phyloP scores from a whole-genome alignment of 805 yeast genomes.

The Vanderwaltozyma tropicalis region DNA sequence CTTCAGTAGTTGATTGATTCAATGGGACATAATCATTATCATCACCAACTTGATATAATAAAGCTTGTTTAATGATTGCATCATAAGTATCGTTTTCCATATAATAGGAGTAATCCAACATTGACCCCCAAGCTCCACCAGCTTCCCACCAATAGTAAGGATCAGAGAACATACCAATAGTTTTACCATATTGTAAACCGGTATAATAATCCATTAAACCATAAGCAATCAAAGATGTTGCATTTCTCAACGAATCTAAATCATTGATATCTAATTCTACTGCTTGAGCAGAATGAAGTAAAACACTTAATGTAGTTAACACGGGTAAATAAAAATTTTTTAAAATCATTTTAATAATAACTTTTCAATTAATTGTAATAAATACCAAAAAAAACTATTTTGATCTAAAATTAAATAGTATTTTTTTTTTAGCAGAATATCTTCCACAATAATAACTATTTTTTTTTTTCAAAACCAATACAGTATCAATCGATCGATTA shows the following conservation, averaged over 20 bases:
- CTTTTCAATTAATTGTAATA: not conserved
- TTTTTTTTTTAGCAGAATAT: too few relatives aligned
- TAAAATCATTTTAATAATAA: not conserved
- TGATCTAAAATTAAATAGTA: too few relatives aligned
- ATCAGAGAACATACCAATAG: constrained; percentile 73
- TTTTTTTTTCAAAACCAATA: too few relatives aligned
- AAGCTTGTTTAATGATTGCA: constrained; percentile 45
- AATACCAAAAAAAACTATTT: not conserved
- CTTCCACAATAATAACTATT: too few relatives aligned
- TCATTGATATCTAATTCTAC: constrained; percentile 23
- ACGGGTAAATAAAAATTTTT: not conserved
- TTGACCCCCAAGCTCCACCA: constrained; percentile 87
- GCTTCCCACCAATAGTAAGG: constrained; percentile 99
- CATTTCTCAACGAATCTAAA: constrained; percentile 31
- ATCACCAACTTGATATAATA: constrained; percentile 64
- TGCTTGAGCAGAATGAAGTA: constrained; percentile 4
- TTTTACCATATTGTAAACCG: constrained; percentile 58
- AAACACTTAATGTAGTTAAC: not conserved
- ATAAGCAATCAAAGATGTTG: constrained; percentile 47
- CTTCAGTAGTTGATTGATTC: constrained; percentile 86
- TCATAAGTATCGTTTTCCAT: constrained; percentile 63
- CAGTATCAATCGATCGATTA: too few relatives aligned
- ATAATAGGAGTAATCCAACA: constrained; percentile 67
- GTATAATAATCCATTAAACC: constrained; percentile 80
- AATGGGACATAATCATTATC: constrained; percentile 73